Base-by-base conservation (phyloP, 2,329 filamentous ascomycete species). In the Didymella sp. region DNA sequence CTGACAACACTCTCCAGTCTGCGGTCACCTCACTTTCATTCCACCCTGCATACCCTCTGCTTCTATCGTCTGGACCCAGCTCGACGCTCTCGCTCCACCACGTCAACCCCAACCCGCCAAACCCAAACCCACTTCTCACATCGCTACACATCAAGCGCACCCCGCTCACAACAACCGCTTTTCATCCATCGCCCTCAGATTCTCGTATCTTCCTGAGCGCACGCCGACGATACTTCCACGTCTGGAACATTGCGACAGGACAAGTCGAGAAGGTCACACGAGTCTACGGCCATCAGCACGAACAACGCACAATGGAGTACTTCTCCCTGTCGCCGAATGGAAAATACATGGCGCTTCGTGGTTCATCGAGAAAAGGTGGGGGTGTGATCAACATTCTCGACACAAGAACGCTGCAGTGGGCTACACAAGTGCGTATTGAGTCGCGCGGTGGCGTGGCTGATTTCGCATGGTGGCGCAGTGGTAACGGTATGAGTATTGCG, bases 281-380 rank as follows among this genome's bases (percentile, higher is more conserved):
- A 73, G 80, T 95, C 57, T 85, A 89, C 71, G 86, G 92, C 61
- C 89, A 92, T 65, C 82, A 88, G 63, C 84, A 90, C 52, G 91
- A 96, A 76, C 93, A 97, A 76, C 89, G 88, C 68, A 89, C 86
- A 37, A 97, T 97, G 92, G 95, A 98, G 76, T 83, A 84, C 27
- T 96, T 99, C 82, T 90, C 89, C 67, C 80, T 96, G 24, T 96
- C 91, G 42, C 93, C 95, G 0, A 91, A 91, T 70, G 94, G 94
- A 1, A 85, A 87, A 43, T 93, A 93, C 76, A 89, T 99, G 81
- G 95, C 89, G 11, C 79, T 99, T 4, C 83, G 91, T 15, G 92
- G 91, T 15, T 89, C 90, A 1, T 86, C 88, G 2, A 87, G 86
- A 69, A 96, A 96, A 76, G 92, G 92, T 25, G 92, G 93, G 54